Evolutionary conservation across 192 early-diverging fungal species (phyloP).

Genomic region (Allomyces arbusculus): DNA sequence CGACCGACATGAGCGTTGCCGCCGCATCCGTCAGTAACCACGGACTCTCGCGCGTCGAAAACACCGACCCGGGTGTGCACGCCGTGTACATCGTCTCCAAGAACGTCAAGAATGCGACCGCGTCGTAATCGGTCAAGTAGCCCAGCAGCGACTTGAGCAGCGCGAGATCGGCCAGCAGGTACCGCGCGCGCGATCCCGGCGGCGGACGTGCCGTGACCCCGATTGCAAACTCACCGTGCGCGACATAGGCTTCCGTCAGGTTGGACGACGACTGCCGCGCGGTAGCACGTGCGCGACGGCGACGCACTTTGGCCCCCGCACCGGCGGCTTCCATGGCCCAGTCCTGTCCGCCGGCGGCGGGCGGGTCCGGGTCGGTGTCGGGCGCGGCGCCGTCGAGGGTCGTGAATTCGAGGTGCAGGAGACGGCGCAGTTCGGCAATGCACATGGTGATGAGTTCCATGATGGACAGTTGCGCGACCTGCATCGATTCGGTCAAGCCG

Average conservation of each 20-base stretch:
- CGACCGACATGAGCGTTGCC: conserved; percentile 49
- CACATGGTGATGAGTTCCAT: conserved; percentile 66
- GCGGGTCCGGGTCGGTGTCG: conserved; percentile 4
- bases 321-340: background rate
- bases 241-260: background rate
- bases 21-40: conserved; percentile 81
- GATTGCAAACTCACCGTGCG: background rate
- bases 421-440: conserved; percentile 50
- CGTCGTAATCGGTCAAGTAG: background rate
- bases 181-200: background rate
- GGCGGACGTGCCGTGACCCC: background rate
- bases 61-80: too few species aligned
- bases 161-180: background rate
- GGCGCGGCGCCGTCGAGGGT: too few species aligned
- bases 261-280: background rate
- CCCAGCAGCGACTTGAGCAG: background rate
- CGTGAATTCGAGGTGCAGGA: conserved; percentile 9
- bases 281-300: too few species aligned
- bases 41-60: conserved; percentile 9
- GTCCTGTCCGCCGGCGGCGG: background rate
- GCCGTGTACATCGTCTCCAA: background rate
- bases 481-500: conserved; percentile 61
- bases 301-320: too few species aligned
- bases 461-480: conserved; percentile 55
- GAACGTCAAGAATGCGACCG: background rate